Conservation (phyloP, 345 rosid species). For the Populus euphratica region DNA sequence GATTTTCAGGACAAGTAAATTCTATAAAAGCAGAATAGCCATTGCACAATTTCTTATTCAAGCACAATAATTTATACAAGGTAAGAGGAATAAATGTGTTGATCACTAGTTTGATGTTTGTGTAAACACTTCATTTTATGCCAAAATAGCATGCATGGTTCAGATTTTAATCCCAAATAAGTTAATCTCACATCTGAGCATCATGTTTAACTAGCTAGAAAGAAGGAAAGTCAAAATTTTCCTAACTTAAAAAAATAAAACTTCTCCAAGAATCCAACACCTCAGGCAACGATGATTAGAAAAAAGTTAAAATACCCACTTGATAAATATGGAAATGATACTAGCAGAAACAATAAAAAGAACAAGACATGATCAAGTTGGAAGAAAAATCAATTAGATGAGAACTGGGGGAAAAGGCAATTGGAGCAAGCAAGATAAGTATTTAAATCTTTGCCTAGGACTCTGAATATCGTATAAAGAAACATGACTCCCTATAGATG, state of each 20-base stretch:
- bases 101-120: background rate
- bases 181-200: background rate
- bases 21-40: background rate
- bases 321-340: background rate
- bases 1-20: background rate
- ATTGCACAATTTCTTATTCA: background rate
- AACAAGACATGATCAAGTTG: background rate
- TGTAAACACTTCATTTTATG: background rate
- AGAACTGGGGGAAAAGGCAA: background rate
- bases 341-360: background rate
- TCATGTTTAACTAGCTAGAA: background rate
- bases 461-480: no score
- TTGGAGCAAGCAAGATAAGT: background rate
- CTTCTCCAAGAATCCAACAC: background rate
- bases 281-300: background rate
- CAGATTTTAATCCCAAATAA: background rate
- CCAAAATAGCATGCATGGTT: background rate
- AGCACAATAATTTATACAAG: background rate
- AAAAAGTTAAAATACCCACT: background rate
- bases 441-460: no score
- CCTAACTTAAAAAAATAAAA: background rate
- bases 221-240: background rate
- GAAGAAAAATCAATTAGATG: background rate
- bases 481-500: no score
- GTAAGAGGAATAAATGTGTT: background rate